Conservation (phyloP, 306 rosid species). For the Echinosophora koreensis region DNA sequence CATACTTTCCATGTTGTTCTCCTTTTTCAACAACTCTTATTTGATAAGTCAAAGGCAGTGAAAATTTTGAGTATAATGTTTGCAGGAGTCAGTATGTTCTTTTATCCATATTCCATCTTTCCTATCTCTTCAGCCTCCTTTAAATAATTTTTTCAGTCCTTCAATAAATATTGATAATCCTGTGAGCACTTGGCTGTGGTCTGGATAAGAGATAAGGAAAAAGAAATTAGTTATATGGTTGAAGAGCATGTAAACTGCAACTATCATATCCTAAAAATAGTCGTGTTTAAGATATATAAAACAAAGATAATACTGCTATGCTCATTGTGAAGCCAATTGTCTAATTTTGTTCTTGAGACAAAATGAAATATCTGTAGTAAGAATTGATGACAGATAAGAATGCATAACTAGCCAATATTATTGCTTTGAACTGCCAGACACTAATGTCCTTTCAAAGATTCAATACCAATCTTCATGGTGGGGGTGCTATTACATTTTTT, state of each 20-base stretch:
- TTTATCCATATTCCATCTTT: no score
- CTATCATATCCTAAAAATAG: neutral
- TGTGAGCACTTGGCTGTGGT: neutral
- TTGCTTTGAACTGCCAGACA: neutral
- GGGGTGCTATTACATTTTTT: neutral
- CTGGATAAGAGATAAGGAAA: neutral
- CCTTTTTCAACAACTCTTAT: neutral
- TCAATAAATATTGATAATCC: neutral
- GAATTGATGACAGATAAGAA: neutral
- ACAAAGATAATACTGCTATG: conserved; percentile 1
- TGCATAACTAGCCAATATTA: neutral
- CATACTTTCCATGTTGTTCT: neutral
- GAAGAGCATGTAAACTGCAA: conserved; percentile 14
- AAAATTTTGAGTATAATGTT: no score
- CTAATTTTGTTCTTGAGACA: conserved; percentile 7
- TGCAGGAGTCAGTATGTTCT: neutral
- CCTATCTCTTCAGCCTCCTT: neutral
- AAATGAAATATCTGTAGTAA: conserved; percentile 9
- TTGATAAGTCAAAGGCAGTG: neutral
- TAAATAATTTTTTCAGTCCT: neutral
- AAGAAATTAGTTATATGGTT: no score
- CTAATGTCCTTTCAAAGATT: neutral
- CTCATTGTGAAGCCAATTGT: neutral
- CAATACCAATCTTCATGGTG: neutral
- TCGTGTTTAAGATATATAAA: neutral